A percentile compares a stretch with the other conserved stretches of the same genome.
phyloP scores from a whole-genome alignment of 768 basidiomycete genomes.

The Ramaria rubella region DNA sequence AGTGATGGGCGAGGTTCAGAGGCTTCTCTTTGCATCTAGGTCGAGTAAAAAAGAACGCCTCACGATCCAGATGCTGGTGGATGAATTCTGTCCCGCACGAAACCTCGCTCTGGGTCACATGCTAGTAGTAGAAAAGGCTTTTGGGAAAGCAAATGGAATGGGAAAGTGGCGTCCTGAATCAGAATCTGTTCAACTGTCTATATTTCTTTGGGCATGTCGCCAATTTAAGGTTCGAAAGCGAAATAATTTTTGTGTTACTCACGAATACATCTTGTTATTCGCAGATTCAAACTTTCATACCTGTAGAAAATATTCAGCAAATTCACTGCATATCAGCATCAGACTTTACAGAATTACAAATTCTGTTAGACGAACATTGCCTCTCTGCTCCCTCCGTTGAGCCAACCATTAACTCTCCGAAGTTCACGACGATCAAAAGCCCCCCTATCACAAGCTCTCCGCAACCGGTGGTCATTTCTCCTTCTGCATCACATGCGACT shows the following conservation, averaged over 20 bases:
- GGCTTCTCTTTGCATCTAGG: background rate
- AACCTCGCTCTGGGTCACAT: background rate
- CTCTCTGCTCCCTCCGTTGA: background rate
- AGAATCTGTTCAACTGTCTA: background rate
- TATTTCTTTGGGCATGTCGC: slow-evolving; percentile 8
- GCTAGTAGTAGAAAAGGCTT: background rate
- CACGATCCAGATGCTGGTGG: background rate
- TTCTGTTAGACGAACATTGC: background rate
- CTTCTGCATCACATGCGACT: background rate
- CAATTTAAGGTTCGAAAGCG: slow-evolving; percentile 6
- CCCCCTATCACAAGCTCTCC: background rate
- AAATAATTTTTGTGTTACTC: background rate
- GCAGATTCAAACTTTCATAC: slow-evolving; percentile 3
- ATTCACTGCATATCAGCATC: background rate
- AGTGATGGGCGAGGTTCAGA: background rate
- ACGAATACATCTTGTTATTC: background rate
- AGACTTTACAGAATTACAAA: slow-evolving; percentile 1
- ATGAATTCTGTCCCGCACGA: background rate
- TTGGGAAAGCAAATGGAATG: background rate
- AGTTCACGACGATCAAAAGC: background rate
- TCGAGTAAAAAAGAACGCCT: background rate
- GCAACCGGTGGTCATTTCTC: background rate
- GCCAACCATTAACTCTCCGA: background rate
- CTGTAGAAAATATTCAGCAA: slow-evolving; percentile 1
- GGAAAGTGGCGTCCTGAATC: slow-evolving; percentile 6